Base-by-base conservation (phyloP, 257 asterid genomes). In the Solanum tarijense region DNA sequence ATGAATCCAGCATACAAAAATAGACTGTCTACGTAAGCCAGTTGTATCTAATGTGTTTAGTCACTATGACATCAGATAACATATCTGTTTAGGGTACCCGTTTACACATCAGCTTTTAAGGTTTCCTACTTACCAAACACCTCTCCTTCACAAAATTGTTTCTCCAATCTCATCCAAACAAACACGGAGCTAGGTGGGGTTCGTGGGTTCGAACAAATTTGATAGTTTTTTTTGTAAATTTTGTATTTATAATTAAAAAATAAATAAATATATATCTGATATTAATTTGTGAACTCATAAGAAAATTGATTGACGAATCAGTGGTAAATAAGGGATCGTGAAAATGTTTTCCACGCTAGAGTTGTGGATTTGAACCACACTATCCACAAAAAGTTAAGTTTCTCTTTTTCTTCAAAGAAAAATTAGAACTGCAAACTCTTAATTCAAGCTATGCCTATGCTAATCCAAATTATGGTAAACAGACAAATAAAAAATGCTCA, bases 71-170 rank as follows among this genome's bases (percentile, higher is more conserved):
- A 91, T 88, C 85, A 90, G 89, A 85, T 86, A 12, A 68, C 5
- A 55, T 16, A 55, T 71, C 27, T 90, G 88, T 38, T 35, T 83
- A 43, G 72, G 74, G 90, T 87, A 85, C 87, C 85, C 46, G 58
- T 85, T 85, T 89, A 88, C 94, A 87, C 90, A 41, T 84, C 85
- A 89, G 89, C 82, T 90, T 86, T 86, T 89, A 87, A 90, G 93
- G 90, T 90, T 90, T 87, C 88, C 91, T 8, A 83, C 52, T 74
- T 68, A 73, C 55, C 34, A 12, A 8, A 71, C 71, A 88, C 86
- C 73, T 75, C 55, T 75, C 41, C 29, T 27, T 14, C 69, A 46
- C 86, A 29, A 82, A 82, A 29, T 48, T 65, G 60, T 48, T 48
- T 48, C 41, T 82, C 35, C 38, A 55, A 86, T 55, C 66, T 55